phyloP scores from a whole-genome alignment of 2,329 filamentous ascomycete species.

The Phyllosticta paracitricarpa region DNA sequence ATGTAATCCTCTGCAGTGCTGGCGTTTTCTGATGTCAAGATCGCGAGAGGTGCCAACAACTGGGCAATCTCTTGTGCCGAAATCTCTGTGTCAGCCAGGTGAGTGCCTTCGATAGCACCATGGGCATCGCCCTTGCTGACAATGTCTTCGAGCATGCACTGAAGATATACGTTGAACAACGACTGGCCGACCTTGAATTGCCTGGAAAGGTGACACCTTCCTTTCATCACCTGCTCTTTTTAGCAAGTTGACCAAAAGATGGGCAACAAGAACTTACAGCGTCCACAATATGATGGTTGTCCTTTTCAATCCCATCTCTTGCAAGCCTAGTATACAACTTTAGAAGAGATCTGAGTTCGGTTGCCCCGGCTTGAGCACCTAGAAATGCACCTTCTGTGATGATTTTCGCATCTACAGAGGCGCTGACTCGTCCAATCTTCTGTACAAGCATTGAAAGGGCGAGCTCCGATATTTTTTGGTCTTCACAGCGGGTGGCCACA shows the following conservation, averaged over 20 bases:
- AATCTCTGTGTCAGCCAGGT: conserved; percentile 68
- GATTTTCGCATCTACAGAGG: conserved; percentile 72
- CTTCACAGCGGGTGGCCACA: conserved; percentile 71
- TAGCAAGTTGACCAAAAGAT: neutral
- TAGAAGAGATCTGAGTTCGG: conserved; percentile 77
- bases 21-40: conserved; percentile 56
- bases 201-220: conserved; percentile 67
- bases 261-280: conserved; percentile 48
- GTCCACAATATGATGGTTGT: conserved; percentile 55
- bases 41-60: conserved; percentile 75
- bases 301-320: conserved; percentile 60
- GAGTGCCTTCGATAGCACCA: conserved; percentile 56
- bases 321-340: conserved; percentile 72
- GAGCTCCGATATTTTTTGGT: conserved; percentile 86
- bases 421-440: conserved; percentile 78
- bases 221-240: conserved; percentile 55
- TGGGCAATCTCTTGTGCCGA: conserved; percentile 81
- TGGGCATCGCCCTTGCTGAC: conserved; percentile 84
- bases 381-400: conserved; percentile 72
- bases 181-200: conserved; percentile 59
- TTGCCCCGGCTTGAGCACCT: conserved; percentile 63
- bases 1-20: conserved; percentile 50
- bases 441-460: conserved; percentile 95
- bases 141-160: conserved; percentile 74
- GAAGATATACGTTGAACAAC: conserved; percentile 73